These are phyloP conservation scores for Periconia digitata DNA, from an alignment of 2,329 filamentous ascomycete genomes.

Conservation along the genomic window DNA sequence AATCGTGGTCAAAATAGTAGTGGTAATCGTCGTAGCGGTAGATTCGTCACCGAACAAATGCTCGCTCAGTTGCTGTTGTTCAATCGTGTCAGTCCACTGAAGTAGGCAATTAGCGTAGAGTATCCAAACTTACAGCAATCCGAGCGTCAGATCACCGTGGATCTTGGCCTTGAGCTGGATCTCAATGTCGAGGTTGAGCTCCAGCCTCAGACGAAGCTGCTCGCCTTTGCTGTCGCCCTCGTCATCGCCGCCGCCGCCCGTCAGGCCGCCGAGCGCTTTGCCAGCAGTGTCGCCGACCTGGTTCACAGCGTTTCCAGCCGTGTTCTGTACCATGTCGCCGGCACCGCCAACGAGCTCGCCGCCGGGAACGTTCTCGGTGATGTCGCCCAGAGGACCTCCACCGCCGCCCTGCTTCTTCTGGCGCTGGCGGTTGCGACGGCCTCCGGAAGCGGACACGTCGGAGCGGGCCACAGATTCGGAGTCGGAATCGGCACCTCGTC, in stretches of 20 bases:
- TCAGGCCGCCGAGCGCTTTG: conserved; percentile 52
- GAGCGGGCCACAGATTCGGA: conserved; percentile 57
- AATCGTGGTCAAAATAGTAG: no score
- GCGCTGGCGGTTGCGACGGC: conserved; percentile 58
- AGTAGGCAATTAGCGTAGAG: conserved; percentile 9
- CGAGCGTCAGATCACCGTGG: conserved; percentile 64
- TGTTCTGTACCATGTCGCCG: conserved; percentile 58
- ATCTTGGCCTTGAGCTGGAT: conserved; percentile 67
- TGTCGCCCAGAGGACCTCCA: conserved; percentile 55
- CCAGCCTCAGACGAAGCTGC: conserved; percentile 59
- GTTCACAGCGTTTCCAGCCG: conserved; percentile 55
- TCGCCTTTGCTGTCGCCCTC: conserved; percentile 44
- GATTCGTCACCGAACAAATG: not conserved
- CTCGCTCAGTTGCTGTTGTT: conserved; percentile 30
- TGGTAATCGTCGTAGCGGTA: not conserved
- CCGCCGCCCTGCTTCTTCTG: conserved; percentile 51
- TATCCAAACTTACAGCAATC: conserved; percentile 55
- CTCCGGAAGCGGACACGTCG: conserved; percentile 56
- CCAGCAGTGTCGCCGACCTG: conserved; percentile 46
- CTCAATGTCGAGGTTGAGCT: conserved; percentile 65
- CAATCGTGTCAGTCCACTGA: conserved; percentile 16
- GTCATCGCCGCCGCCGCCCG: conserved; percentile 44
- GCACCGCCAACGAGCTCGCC: conserved; percentile 56
- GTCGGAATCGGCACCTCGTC: conserved; percentile 51
- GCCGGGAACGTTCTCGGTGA: conserved; percentile 57